Evolutionary conservation across 2,329 filamentous ascomycete genomes (phyloP).

Genomic region (Hymenoscyphus linearis): DNA sequence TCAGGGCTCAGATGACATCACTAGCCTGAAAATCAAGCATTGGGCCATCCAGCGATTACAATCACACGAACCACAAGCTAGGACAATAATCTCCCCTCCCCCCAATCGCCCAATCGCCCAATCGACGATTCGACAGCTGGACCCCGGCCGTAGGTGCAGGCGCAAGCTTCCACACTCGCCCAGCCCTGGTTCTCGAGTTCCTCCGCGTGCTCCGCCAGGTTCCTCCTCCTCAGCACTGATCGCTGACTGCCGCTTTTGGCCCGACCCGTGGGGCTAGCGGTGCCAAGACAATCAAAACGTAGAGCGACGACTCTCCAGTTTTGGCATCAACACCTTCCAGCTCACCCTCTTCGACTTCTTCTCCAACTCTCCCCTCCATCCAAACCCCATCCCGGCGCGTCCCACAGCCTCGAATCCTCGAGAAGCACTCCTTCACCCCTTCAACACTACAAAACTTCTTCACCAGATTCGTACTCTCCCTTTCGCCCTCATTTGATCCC

Average conservation of each 20-base stretch:
- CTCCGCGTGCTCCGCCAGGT: too few species aligned
- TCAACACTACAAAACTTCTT: slow-evolving; percentile 16
- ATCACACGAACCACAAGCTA: background rate
- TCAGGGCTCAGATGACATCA: background rate
- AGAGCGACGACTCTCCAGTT: background rate
- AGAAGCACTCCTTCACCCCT: slow-evolving; percentile 29
- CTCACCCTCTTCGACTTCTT: background rate
- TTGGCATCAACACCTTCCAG: background rate
- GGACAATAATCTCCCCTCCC: too few species aligned
- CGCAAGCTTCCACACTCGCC: too few species aligned
- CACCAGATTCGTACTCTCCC: slow-evolving; percentile 23
- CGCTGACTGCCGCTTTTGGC: background rate
- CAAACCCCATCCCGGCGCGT: slow-evolving; percentile 24
- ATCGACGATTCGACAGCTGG: too few species aligned
- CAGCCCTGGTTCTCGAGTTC: too few species aligned
- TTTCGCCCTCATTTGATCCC: slow-evolving; percentile 28
- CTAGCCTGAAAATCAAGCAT: background rate
- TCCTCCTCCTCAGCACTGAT: background rate
- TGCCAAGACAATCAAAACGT: background rate
- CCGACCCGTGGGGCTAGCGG: background rate
- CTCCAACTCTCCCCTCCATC: slow-evolving; percentile 16
- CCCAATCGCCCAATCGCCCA: background rate
- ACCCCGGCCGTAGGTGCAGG: too few species aligned
- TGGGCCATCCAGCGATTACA: background rate
- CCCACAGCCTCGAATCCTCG: slow-evolving; percentile 33